A percentile compares a stretch with the other conserved stretches of the same genome.
Conservation (phyloP, 2,329 filamentous ascomycete genomes). For the Aspergillus sp. region DNA sequence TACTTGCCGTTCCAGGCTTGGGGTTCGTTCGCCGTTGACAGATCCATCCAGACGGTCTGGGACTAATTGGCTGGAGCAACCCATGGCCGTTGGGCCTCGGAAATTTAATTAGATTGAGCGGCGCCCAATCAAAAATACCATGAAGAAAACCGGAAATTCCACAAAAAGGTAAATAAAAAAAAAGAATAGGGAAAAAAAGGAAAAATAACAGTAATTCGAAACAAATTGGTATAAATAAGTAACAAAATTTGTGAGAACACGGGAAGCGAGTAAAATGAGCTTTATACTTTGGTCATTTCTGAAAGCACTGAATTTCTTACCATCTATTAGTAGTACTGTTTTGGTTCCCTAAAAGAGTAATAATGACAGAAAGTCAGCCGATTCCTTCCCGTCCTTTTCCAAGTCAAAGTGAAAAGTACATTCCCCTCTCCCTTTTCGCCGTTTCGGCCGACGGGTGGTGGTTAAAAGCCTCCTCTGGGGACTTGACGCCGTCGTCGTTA, state of each 20-base stretch:
- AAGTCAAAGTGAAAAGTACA: background rate
- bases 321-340: no score
- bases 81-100: conserved; percentile 23
- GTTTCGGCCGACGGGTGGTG: conserved; percentile 15
- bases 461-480: conserved; percentile 15
- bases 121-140: conserved; percentile 14
- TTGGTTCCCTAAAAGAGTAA: no score
- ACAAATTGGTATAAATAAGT: background rate
- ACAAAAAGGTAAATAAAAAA: background rate
- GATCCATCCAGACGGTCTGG: conserved; percentile 23
- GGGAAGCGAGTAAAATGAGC: no score
- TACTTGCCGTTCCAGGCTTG: conserved; percentile 24
- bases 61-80: conserved; percentile 23
- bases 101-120: conserved; percentile 17
- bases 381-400: background rate
- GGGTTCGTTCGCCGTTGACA: conserved; percentile 28
- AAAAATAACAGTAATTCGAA: background rate
- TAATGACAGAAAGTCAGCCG: background rate
- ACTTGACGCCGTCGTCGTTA: conserved; percentile 24
- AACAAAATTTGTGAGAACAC: background rate
- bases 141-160: conserved; percentile 7
- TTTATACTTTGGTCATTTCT: background rate
- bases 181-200: background rate
- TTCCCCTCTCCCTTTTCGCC: conserved; percentile 8
- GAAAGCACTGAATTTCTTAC: background rate